A percentile compares a stretch with the other conserved stretches of the same genome.
Evolutionary conservation across 2,329 filamentous ascomycete species (phyloP).

Genomic region (Colletotrichum cuscutae): DNA sequence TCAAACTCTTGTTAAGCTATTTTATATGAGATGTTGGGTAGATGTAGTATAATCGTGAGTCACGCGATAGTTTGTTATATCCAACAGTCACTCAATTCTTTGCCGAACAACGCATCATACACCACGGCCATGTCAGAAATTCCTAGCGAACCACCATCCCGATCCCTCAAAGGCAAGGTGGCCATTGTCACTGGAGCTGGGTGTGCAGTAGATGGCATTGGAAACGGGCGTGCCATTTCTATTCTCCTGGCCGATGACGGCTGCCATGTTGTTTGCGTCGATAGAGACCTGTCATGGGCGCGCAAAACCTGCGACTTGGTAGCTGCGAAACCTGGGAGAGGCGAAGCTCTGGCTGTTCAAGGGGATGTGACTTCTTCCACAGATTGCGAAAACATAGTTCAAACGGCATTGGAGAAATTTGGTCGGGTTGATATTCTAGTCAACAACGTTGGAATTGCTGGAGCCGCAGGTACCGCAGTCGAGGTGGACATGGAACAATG

Average conservation of each 20-base stretch:
- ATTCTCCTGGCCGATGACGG: constrained; percentile 70
- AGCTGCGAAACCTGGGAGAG: constrained; percentile 46
- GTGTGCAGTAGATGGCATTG: constrained; percentile 65
- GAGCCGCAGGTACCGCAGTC: constrained; percentile 67
- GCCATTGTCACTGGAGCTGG: constrained; percentile 71
- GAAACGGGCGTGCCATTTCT: constrained; percentile 68
- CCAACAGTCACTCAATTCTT: background rate
- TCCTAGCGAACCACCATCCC: constrained; percentile 37
- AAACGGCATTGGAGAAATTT: constrained; percentile 56
- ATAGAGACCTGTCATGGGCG: constrained; percentile 60
- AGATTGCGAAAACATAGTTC: constrained; percentile 59
- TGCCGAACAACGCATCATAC: background rate
- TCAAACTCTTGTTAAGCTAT: background rate
- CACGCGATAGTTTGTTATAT: background rate
- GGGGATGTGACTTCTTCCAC: constrained; percentile 65
- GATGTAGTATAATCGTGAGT: background rate
- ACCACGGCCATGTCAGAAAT: constrained; percentile 1
- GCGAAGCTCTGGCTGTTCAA: constrained; percentile 52
- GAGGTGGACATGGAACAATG: constrained; percentile 70
- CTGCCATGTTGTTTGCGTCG: constrained; percentile 67
- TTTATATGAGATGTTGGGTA: background rate
- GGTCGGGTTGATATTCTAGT: constrained; percentile 71
- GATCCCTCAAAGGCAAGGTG: constrained; percentile 40
- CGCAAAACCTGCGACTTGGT: constrained; percentile 65
- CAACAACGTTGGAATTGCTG: constrained; percentile 72